Evolutionary conservation across 208 protist species (phyloP).

Genomic region (Phytomonas serpens): DNA sequence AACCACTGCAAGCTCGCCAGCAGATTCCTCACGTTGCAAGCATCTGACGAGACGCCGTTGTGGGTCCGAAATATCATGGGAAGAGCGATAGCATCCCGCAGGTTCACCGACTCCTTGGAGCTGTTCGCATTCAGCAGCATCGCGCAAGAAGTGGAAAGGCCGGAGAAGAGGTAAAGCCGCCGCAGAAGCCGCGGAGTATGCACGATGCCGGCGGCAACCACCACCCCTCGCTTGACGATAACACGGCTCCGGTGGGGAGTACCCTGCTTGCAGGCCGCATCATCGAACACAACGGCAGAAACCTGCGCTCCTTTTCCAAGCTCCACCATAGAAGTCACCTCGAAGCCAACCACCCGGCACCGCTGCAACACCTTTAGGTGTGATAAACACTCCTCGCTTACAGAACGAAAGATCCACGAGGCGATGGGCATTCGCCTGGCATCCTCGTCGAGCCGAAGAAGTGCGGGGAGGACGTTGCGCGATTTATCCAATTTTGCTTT

Average conservation of each 20-base stretch:
- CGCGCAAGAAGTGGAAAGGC: neutral
- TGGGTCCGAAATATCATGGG: conserved; percentile 37
- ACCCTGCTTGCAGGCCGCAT: conserved; percentile 4
- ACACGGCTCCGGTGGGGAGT: conserved; percentile 10
- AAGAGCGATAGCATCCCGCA: conserved; percentile 59
- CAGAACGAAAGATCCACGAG: conserved; percentile 16
- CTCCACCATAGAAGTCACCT: neutral
- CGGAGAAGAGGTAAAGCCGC: conserved; percentile 14
- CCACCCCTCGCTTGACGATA: conserved; percentile 23
- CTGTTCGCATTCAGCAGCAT: neutral
- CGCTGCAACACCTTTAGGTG: conserved; percentile 25
- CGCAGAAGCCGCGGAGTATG: conserved; percentile 28
- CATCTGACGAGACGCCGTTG: conserved; percentile 36
- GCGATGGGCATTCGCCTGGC: conserved; percentile 41
- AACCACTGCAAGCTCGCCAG: conserved; percentile 26
- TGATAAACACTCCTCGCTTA: conserved; percentile 5
- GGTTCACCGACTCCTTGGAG: neutral
- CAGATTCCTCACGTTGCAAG: conserved; percentile 25
- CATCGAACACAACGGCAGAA: neutral
- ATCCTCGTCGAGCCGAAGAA: conserved; percentile 49
- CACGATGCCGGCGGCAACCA: conserved; percentile 43
- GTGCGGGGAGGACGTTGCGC: conserved; percentile 23
- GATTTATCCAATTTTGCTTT: too few species aligned
- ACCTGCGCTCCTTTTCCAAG: neutral
- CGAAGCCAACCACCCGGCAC: conserved; percentile 17